Base-by-base conservation (phyloP, 495 filamentous ascomycete species). In the Parmelia sp. region DNA sequence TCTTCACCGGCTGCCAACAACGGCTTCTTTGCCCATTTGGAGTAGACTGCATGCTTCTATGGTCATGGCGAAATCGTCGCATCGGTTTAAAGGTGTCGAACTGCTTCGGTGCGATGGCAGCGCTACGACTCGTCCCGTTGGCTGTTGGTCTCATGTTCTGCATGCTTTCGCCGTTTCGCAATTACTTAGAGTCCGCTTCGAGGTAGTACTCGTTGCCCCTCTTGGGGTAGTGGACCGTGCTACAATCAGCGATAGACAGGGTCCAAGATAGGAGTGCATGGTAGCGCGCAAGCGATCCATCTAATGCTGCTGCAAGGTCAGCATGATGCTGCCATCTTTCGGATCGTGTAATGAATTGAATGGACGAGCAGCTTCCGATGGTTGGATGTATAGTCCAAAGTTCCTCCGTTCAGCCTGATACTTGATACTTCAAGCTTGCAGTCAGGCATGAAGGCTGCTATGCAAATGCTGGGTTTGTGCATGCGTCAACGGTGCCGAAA, bases 161-260 rank as follows among this genome's bases (percentile, higher is more conserved):
- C 62, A 64, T 64, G 42, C 33, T 45, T 11, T 58, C 53, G 36
- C 42, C n/a, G 53, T 64, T 64, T 58, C 62, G 53, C 40, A 64
- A 58, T 64, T 17, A 29, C 11, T 31, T 49, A 31, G 25, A 51
- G 47, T 62, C 47, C 33, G 33, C 47, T 62, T 12, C 27, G 35
- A 55, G 4, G n/a, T 55, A 45, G 39, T 21, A 15, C 27, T 15
- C 23, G 36, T 21, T 56, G 60, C 60, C 35, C n/a, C 33, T 62
- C 47, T 31, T 8, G 36, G 35, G 40, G 36, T 42, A 39, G 21
- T 55, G 14, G 33, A 33, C 27, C 15, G 17, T 31, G 29, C 10
- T 58, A 14, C 21, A 58, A 47, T 58, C 53, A 53, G 39, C 55
- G 25, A 64, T 64, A n/a, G 12, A 39, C 19, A 42, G 23, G n/a